A percentile compares a stretch with the other conserved stretches of the same genome.
Evolutionary conservation across 108 stramenopile species (phyloP).

Genomic region (Fragilariopsis cylindrus): DNA sequence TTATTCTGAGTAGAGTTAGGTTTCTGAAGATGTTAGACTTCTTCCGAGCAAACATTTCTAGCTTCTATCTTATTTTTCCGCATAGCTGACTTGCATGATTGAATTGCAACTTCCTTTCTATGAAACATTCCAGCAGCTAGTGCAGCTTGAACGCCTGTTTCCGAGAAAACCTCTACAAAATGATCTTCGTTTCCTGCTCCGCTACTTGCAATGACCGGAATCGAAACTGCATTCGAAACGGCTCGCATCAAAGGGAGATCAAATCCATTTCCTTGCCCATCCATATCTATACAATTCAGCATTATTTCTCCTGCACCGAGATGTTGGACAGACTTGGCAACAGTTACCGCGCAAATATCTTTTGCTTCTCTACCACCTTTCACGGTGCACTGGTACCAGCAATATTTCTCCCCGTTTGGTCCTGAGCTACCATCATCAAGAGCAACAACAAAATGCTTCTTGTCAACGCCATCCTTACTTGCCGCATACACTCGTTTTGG

Average conservation of each 20-base stretch:
- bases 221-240: conserved; percentile 87
- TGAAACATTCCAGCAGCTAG: conserved; percentile 99
- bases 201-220: conserved; percentile 98
- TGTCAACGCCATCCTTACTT: conserved; percentile 45
- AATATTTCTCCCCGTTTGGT: conserved; percentile 82
- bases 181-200: conserved; percentile 93
- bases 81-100: conserved; percentile 87
- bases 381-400: conserved; percentile 98
- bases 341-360: conserved; percentile 91
- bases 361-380: conserved; percentile 94
- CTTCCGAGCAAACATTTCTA: conserved; percentile 10
- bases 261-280: conserved; percentile 96
- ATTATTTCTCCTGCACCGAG: conserved; percentile 98
- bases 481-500: conserved; percentile 92
- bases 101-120: conserved; percentile 92
- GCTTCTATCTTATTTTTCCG: conserved; percentile 63
- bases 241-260: conserved; percentile 90
- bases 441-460: conserved; percentile 68
- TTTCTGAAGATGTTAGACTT: neutral
- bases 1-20: neutral
- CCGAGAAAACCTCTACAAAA: conserved; percentile 89
- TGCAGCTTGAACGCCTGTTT: conserved; percentile 90
- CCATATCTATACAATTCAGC: conserved; percentile 99
- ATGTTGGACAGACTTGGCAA: conserved; percentile 79
- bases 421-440: conserved; percentile 62